phyloP scores from a whole-genome alignment of 371 early-diverging fungal genomes.

The Amoeboaphelidium protococcarum region DNA sequence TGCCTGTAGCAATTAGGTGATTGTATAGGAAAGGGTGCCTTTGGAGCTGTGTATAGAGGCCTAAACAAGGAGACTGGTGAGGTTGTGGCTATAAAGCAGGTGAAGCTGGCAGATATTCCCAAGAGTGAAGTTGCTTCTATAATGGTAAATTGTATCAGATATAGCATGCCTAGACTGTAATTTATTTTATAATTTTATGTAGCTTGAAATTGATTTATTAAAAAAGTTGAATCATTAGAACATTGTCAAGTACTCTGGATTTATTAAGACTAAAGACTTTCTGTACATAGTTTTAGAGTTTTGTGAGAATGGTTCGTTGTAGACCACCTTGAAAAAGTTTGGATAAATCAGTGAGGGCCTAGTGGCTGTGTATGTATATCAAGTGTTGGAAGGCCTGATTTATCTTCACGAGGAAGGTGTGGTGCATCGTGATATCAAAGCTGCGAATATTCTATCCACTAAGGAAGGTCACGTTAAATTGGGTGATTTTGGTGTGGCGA shows the following conservation, averaged over 20 bases:
- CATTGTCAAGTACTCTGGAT: constrained; percentile 63
- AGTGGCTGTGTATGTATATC: constrained; percentile 62
- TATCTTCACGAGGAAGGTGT: constrained; percentile 78
- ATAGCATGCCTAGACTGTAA: too few species aligned
- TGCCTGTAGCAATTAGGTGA: constrained; percentile 1
- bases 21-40: constrained; percentile 3
- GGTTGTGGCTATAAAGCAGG: constrained; percentile 61
- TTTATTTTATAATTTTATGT: too few species aligned
- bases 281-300: constrained; percentile 71
- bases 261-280: constrained; percentile 33
- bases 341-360: constrained; percentile 75
- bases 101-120: constrained; percentile 29
- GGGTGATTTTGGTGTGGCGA: constrained; percentile 82
- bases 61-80: constrained; percentile 59
- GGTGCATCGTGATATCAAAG: constrained; percentile 90
- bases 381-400: constrained; percentile 58
- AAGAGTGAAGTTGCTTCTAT: constrained; percentile 22
- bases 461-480: constrained; percentile 78
- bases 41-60: constrained; percentile 18
- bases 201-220: constrained; percentile 31
- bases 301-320: constrained; percentile 83
- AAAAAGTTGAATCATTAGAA: constrained; percentile 45
- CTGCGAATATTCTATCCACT: constrained; percentile 69
- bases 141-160: too few species aligned
- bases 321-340: constrained; percentile 61